Base-by-base conservation (phyloP, 1,284 basidiomycete species). In the Hypsizygus ulmarius region DNA sequence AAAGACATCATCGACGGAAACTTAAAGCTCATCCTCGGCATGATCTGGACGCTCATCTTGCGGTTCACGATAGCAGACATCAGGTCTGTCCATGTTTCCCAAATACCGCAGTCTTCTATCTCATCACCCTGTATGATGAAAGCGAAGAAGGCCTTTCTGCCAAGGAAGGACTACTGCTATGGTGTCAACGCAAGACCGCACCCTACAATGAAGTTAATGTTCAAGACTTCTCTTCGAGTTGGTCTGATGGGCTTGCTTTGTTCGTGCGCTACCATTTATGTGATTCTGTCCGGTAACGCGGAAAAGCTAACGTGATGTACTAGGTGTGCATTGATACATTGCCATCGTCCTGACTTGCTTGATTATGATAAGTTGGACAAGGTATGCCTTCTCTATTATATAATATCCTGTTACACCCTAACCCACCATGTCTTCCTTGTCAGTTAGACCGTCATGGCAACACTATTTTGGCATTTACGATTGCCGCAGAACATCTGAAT, bases 31-130 rank as follows among this genome's bases (percentile, higher is more conserved):
- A 97, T 97, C 45, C 80, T 99, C 12, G 96, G 96, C 29, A 95
- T 98, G 91, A 98, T 99, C 59, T 99, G 96, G 96, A 97, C 93
- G 0, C 79, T 99, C 33, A 96, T 99, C 63, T 78, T 97, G 28
- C 86, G 94, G 2, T 99, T 98, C 68, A 97, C 95, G 18, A 98
- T 99, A 57, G 94, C 96, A 12, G 94, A 96, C 61, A 98, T 99
- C 72, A 96, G 85, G 92, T 93, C 59, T 51, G 82, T 71, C 38
- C 21, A 25, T 25, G 11, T 19, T 9, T 57, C 25, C n/a, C 18
- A 14, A 29, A 19, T 37, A 19, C 40, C 38, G 28, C 40, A 40
- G 9, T 44, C 19, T 35, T 43, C n/a, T 37, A 27, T 12, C 37
- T 15, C 40, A n/a, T 45, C 30, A 43, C 36, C 12, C 29, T 21